A percentile compares a stretch with the other conserved stretches of the same genome.
These are phyloP conservation scores for Paecilomyces sp. DNA, from an alignment of 2,329 filamentous ascomycete genomes.

Conservation along the genomic window DNA sequence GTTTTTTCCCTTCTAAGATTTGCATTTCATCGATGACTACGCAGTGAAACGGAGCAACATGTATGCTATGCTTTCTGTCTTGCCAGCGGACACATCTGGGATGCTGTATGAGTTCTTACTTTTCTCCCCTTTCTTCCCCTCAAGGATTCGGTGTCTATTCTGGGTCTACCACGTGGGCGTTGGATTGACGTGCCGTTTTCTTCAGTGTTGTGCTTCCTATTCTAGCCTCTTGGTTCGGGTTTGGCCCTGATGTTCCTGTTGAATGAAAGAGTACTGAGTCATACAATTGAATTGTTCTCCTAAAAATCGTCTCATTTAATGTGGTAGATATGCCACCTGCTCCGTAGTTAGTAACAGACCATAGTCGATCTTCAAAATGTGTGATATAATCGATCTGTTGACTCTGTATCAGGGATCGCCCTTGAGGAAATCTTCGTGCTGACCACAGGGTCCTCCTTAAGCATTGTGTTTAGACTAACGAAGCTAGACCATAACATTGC, in stretches of 20 bases:
- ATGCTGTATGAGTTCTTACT: neutral
- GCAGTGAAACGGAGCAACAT: neutral
- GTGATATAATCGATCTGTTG: too few species aligned
- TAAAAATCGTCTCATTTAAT: neutral
- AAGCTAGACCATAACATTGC: too few species aligned
- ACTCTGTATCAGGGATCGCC: too few species aligned
- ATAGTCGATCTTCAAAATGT: too few species aligned
- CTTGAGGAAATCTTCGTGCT: too few species aligned
- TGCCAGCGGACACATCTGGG: neutral
- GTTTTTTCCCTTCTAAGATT: neutral
- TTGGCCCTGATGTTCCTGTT: neutral
- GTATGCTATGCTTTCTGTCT: neutral
- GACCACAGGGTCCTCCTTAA: too few species aligned
- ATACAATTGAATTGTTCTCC: neutral
- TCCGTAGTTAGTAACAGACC: too few species aligned
- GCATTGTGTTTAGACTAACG: too few species aligned
- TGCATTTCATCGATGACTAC: neutral
- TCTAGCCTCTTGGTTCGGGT: neutral
- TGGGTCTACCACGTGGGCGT: neutral
- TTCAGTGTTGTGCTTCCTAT: neutral
- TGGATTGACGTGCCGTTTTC: neutral
- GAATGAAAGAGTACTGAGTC: neutral
- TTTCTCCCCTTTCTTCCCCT: neutral
- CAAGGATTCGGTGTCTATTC: neutral
- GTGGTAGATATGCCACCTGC: too few species aligned